phyloP scores from a whole-genome alignment of 306 rosid genomes.

The Elaeagnus macrophylla region DNA sequence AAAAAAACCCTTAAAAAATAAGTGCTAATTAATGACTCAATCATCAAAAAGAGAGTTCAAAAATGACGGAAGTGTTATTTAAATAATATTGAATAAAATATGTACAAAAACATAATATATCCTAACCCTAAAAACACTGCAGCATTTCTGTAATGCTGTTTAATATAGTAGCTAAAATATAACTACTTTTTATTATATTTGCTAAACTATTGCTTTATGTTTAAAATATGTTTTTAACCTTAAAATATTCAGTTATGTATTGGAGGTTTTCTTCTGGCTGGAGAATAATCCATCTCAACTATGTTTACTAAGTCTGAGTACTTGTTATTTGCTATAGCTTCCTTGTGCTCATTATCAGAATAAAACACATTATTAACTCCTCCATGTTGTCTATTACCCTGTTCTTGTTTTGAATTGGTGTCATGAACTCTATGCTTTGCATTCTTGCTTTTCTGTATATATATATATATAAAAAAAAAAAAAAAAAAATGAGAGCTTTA shows the following conservation, averaged over 20 bases:
- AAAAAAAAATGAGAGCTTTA: background rate
- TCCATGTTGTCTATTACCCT: conserved; percentile 20
- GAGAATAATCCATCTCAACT: conserved; percentile 86
- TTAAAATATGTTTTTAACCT: too few relatives aligned
- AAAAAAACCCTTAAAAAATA: too few relatives aligned
- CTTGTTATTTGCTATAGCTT: conserved; percentile 14
- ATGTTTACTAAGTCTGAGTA: conserved; percentile 44
- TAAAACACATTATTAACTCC: conserved; percentile 19
- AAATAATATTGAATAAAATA: too few relatives aligned
- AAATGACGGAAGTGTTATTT: too few relatives aligned
- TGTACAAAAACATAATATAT: background rate
- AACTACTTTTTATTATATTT: background rate
- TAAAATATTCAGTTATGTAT: conserved; percentile 53
- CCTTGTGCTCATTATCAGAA: conserved; percentile 12
- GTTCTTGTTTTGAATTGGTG: conserved; percentile 11
- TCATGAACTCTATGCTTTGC: conserved; percentile 17
- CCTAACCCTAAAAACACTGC: conserved; percentile 57
- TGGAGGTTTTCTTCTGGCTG: conserved; percentile 75
- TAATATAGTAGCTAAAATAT: conserved; percentile 10
- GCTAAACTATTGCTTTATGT: conserved; percentile 5
- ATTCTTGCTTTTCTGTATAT: conserved; percentile 12
- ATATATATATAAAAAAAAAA: background rate
- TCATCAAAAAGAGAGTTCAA: too few relatives aligned
- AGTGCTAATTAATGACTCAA: too few relatives aligned
- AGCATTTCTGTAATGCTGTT: conserved; percentile 66